Percentiles rank a stretch among this genome's conserved stretches.
These are phyloP conservation scores for Coniferiporia sulphurascens DNA, from an alignment of 1,284 basidiomycete genomes.

Conservation along the genomic window DNA sequence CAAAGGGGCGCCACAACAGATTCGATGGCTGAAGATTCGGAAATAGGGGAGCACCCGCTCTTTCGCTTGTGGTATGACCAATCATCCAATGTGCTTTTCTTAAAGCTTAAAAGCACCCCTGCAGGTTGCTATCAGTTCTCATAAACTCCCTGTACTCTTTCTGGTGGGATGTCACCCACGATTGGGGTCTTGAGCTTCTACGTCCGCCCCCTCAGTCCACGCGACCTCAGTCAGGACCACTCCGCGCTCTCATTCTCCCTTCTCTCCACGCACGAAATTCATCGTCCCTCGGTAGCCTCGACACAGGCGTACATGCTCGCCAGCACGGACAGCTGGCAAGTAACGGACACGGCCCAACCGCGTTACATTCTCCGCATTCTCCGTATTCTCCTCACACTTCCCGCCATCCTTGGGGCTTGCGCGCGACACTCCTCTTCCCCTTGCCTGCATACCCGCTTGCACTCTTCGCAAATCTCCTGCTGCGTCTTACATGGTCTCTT, in stretches of 20 bases:
- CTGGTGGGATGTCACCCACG: constrained; percentile 99
- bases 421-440: constrained; percentile 69
- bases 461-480: constrained; percentile 80
- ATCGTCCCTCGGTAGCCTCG: neutral
- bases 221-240: constrained; percentile 27
- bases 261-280: constrained; percentile 35
- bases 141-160: constrained; percentile 95
- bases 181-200: constrained; percentile 91
- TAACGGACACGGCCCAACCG: neutral
- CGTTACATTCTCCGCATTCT: neutral
- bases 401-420: constrained; percentile 62
- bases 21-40: constrained; percentile 45
- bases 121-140: constrained; percentile 79
- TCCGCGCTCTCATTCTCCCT: constrained; percentile 39
- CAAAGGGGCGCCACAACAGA: constrained; percentile 68
- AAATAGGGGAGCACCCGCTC: constrained; percentile 55
- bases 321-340: neutral
- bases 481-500: constrained; percentile 94
- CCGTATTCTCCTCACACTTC: constrained; percentile 10
- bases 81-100: neutral
- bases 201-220: constrained; percentile 17
- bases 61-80: constrained; percentile 76
- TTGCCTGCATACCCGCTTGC: constrained; percentile 84
- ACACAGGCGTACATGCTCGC: neutral
- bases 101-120: constrained; percentile 5